phyloP scores from a whole-genome alignment of 768 basidiomycete genomes.

The Pisolithus sp. region DNA sequence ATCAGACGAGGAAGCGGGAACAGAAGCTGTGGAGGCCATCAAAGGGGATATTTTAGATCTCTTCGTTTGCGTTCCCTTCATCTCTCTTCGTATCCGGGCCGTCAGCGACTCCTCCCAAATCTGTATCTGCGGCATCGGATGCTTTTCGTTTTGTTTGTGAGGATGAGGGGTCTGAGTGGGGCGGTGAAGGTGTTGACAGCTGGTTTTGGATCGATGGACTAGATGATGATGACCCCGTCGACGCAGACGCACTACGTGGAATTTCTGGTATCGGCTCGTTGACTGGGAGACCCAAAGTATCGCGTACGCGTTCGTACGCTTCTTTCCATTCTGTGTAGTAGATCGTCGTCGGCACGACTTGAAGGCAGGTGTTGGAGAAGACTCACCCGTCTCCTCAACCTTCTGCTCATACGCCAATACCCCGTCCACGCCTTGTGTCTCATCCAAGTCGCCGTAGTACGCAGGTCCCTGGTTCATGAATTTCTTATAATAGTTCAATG shows the following conservation, averaged over 20 bases:
- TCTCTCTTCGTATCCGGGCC: no score
- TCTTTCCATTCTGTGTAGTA: slow-evolving; percentile 56
- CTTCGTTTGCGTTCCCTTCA: slow-evolving; percentile 17
- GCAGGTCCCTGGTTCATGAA: slow-evolving; percentile 81
- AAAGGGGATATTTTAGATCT: slow-evolving; percentile 22
- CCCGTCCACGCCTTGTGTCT: slow-evolving; percentile 47
- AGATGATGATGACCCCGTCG: no score
- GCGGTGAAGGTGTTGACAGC: slow-evolving; percentile 17
- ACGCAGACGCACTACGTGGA: slow-evolving; percentile 26
- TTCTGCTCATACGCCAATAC: slow-evolving; percentile 66
- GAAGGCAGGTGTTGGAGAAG: background rate
- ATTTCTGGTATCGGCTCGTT: slow-evolving; percentile 50
- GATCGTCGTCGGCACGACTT: background rate
- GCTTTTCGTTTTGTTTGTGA: slow-evolving; percentile 50
- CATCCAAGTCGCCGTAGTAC: slow-evolving; percentile 91
- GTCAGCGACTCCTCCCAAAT: slow-evolving; percentile 23
- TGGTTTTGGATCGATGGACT: background rate
- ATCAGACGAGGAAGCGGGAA: slow-evolving; percentile 3
- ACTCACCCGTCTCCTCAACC: slow-evolving; percentile 67
- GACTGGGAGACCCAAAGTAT: slow-evolving; percentile 43
- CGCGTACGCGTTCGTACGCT: slow-evolving; percentile 48
- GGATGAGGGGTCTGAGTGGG: slow-evolving; percentile 13
- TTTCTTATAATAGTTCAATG: slow-evolving; percentile 73
- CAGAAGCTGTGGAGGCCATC: background rate
- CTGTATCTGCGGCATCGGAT: slow-evolving; percentile 37